A percentile compares a stretch with the other conserved stretches of the same genome.
Evolutionary conservation across 1,284 basidiomycete genomes (phyloP).

Genomic region (Apiotrichum siamense): DNA sequence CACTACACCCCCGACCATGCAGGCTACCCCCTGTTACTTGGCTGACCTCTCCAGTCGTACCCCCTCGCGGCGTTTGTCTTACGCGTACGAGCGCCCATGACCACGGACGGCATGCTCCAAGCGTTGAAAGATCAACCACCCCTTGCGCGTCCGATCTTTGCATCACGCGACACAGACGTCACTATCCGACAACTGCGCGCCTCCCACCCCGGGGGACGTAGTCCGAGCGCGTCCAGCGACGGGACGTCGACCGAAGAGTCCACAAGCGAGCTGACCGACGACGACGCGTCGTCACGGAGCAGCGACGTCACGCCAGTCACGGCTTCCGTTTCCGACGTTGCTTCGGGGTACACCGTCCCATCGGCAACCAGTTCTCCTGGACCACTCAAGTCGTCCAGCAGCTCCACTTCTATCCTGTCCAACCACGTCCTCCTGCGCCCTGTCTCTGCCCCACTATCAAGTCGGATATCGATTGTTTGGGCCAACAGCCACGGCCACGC

Average conservation of each 20-base stretch:
- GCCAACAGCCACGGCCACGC: constrained; percentile 25
- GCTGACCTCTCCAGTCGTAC: constrained; percentile 21
- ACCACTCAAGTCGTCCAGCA: not conserved
- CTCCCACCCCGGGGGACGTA: too few species aligned
- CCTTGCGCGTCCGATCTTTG: not conserved
- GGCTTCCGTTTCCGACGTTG: too few species aligned
- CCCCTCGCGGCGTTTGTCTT: constrained; percentile 34
- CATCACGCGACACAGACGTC: constrained; percentile 28
- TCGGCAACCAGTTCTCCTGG: not conserved
- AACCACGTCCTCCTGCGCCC: not conserved
- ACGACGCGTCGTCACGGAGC: too few species aligned
- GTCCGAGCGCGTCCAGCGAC: too few species aligned
- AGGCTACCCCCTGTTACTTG: too few species aligned
- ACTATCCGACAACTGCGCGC: constrained; percentile 19
- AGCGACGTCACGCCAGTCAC: too few species aligned
- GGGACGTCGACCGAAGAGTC: too few species aligned
- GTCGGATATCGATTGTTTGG: constrained; percentile 18
- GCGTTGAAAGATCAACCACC: too few species aligned
- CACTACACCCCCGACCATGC: too few species aligned
- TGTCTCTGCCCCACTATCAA: constrained; percentile 1
- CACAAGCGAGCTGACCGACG: too few species aligned
- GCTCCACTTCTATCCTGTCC: not conserved
- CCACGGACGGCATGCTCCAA: too few species aligned
- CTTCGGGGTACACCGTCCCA: constrained; percentile 12
- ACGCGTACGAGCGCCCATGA: not conserved